These are phyloP conservation scores for Candida glaebosa DNA, from an alignment of 805 yeast species.

Conservation along the genomic window DNA sequence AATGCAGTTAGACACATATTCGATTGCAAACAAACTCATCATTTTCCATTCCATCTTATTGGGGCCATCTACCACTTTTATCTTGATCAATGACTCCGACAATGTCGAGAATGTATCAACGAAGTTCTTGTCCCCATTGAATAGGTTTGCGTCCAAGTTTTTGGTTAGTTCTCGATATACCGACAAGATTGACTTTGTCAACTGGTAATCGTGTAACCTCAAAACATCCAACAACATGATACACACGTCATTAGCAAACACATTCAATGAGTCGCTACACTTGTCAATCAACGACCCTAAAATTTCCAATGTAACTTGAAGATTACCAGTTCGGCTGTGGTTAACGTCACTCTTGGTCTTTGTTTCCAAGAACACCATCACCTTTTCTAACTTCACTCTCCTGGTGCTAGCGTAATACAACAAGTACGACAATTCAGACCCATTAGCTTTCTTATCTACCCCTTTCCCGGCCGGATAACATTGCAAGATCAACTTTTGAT, in stretches of 20 bases:
- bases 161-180: conserved; percentile 44
- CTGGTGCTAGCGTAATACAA: conserved; percentile 88
- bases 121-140: conserved; percentile 62
- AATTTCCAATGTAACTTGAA: conserved; percentile 76
- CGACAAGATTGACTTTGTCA: conserved; percentile 50
- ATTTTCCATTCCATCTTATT: conserved; percentile 44
- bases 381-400: conserved; percentile 84
- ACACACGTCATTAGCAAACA: conserved; percentile 70
- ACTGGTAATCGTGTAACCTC: conserved; percentile 54
- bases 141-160: conserved; percentile 57
- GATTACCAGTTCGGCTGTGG: conserved; percentile 68
- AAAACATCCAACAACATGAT: conserved; percentile 53
- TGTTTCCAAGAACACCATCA: conserved; percentile 62
- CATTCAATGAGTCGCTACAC: conserved; percentile 80
- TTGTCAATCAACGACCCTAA: conserved; percentile 64
- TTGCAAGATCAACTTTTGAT: conserved; percentile 82
- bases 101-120: conserved; percentile 43
- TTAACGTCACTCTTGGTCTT: conserved; percentile 60
- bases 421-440: conserved; percentile 85
- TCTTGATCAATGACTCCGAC: conserved; percentile 17
- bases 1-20: conserved; percentile 35
- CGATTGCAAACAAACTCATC: conserved; percentile 38
- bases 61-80: conserved; percentile 19
- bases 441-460: conserved; percentile 84
- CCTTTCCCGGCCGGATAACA: conserved; percentile 92